phyloP scores from a whole-genome alignment of 2,329 filamentous ascomycete genomes.

The Neopestalotiopsis clavispora region DNA sequence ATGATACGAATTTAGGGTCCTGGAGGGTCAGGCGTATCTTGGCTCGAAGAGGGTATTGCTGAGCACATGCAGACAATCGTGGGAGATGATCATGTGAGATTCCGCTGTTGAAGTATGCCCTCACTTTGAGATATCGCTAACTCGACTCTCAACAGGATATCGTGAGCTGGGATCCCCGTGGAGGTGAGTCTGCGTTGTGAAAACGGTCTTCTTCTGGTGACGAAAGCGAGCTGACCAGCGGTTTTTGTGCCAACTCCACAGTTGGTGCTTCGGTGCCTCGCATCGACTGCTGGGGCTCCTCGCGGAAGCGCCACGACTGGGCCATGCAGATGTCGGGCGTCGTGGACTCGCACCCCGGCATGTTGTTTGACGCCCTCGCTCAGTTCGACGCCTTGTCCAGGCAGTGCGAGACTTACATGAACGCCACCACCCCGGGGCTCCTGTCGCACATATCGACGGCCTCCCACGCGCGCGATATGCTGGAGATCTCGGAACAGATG shows the following conservation, averaged over 20 bases:
- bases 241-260: neutral
- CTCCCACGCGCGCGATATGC: constrained; percentile 52
- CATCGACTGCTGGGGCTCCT: constrained; percentile 54
- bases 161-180: constrained; percentile 56
- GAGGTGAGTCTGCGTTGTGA: constrained; percentile 33
- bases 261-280: constrained; percentile 55
- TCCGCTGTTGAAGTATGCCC: neutral
- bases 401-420: constrained; percentile 14
- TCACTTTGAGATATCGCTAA: constrained; percentile 24
- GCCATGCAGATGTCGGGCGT: constrained; percentile 47
- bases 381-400: constrained; percentile 7
- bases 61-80: constrained; percentile 47
- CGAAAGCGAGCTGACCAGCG: neutral
- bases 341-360: constrained; percentile 50
- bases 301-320: constrained; percentile 49
- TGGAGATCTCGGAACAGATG: constrained; percentile 48
- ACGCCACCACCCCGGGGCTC: constrained; percentile 29
- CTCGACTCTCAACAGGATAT: constrained; percentile 41
- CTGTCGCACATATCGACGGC: constrained; percentile 48
- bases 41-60: constrained; percentile 35
- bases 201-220: neutral
- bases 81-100: constrained; percentile 49
- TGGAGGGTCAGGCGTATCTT: constrained; percentile 50
- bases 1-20: constrained; percentile 41
- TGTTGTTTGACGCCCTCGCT: constrained; percentile 12